Evolutionary conservation across 441 rosid species (phyloP), one percentile per base, ranked within the genome.

Genomic region (Jatropha multifida): DNA sequence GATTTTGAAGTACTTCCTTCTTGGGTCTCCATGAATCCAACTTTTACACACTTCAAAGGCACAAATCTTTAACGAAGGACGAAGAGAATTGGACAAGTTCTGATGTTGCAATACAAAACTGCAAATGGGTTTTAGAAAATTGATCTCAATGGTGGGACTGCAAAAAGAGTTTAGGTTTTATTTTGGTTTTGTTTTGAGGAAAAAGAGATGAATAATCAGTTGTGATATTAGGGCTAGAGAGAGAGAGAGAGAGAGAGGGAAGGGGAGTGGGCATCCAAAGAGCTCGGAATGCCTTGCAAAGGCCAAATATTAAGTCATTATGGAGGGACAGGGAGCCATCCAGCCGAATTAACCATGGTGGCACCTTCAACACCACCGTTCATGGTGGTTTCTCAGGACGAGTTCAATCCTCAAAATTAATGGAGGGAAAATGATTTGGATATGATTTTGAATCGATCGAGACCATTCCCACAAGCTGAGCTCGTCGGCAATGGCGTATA

Each of bases 261-360:
- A 65, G 84, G 82, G 18, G 88, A 88, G 81, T 78, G 79, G 81
- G 81, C 84, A 46, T 90, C 87, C 97, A 91, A 23, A 23, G 23
- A 0, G 23, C 23, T 23, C 23, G 23, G 23, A 23, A 23, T 23
- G 23, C 23, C 23, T 23, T 23, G 23, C 23, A 23, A 23, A 23
- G 23, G 23, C 23, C 23, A 23, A 23, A 23, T 23, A 23, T 23
- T 23, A 23, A 23, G 23, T 23, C 23, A 23, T 23, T 23, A 0
- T 23, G 23, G 23, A 23, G 23, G 23, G 23, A 23, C 23, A 23
- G 23, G 23, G 23, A 23, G 23, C 23, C 23, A 23, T 23, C 23
- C 23, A 23, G 23, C 23, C 23, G 23, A 23, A 23, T 23, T 23
- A 0, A 23, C 23, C 23, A 23, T 23, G 23, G 23, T 23, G 23